phyloP scores from a whole-genome alignment of 257 asterid genomes.

The Plantago ovata region DNA sequence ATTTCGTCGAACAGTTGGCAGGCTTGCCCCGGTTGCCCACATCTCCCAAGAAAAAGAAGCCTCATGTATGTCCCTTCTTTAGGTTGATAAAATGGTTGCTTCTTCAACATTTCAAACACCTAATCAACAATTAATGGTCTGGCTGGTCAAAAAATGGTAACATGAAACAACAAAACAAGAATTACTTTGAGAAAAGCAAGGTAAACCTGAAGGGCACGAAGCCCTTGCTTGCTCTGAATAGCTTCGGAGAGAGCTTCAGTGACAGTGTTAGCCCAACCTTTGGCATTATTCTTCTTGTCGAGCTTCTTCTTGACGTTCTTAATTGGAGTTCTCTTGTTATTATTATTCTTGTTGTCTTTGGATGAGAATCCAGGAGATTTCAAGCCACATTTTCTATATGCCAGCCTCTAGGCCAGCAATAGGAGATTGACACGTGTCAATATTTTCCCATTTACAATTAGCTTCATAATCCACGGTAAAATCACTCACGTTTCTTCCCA shows the following conservation, averaged over 20 bases:
- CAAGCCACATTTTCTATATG: too few relatives aligned
- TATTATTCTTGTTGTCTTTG: conserved; percentile 27
- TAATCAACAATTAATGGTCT: conserved; percentile 13
- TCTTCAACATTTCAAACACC: conserved; percentile 86
- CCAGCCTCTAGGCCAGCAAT: too few relatives aligned
- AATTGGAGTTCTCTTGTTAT: conserved; percentile 51
- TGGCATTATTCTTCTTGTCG: conserved; percentile 31
- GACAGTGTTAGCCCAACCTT: conserved; percentile 47
- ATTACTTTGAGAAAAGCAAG: too few relatives aligned
- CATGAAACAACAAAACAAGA: too few relatives aligned
- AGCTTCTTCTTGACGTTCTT: conserved; percentile 71
- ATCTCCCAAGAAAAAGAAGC: conserved; percentile 81
- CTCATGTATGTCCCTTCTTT: conserved; percentile 92
- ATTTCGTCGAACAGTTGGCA: conserved; percentile 68
- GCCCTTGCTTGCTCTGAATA: conserved; percentile 45
- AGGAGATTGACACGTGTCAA: too few relatives aligned
- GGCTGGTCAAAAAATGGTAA: too few relatives aligned
- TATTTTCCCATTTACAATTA: too few relatives aligned
- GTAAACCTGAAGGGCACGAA: conserved; percentile 46
- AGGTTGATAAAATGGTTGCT: conserved; percentile 75
- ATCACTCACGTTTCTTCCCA: too few relatives aligned
- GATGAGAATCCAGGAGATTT: conserved; percentile 26
- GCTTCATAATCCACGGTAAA: too few relatives aligned
- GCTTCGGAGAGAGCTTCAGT: conserved; percentile 45
- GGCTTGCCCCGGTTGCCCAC: conserved; percentile 82